A percentile compares a stretch with the other conserved stretches of the same genome.
phyloP scores from a whole-genome alignment of 2,329 filamentous ascomycete species.

The Sarocladium strictum region DNA sequence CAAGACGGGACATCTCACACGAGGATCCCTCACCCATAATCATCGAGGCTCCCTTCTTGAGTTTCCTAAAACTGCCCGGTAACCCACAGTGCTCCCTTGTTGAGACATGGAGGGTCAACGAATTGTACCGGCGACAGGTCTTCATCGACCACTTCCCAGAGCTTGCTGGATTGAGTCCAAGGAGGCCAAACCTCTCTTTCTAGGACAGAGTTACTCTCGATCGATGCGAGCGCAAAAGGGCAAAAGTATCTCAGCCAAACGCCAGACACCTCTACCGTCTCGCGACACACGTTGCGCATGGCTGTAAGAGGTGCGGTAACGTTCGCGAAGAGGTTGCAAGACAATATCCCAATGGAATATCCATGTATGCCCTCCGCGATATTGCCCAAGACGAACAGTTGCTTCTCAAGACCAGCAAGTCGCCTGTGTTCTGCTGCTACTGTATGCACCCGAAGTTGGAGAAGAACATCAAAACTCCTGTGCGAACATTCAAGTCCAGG shows the following conservation, averaged over 20 bases:
- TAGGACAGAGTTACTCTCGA: neutral
- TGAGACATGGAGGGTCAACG: neutral
- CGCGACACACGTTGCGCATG: constrained; percentile 26
- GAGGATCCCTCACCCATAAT: neutral
- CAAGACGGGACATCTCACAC: neutral
- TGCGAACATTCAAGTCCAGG: neutral
- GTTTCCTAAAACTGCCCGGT: too few species aligned
- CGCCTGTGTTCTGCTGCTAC: neutral
- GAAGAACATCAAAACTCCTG: neutral
- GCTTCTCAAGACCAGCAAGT: constrained; percentile 27
- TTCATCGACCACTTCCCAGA: neutral
- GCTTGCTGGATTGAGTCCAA: neutral
- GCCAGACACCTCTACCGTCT: constrained; percentile 15
- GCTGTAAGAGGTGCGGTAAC: constrained; percentile 24
- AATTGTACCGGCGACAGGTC: neutral
- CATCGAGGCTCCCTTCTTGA: neutral
- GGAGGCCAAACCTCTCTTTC: neutral
- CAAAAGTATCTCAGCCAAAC: neutral
- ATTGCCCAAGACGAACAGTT: constrained; percentile 26
- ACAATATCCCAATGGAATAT: constrained; percentile 13
- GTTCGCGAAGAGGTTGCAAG: constrained; percentile 14
- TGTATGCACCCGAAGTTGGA: neutral
- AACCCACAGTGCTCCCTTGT: too few species aligned
- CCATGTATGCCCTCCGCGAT: constrained; percentile 11
- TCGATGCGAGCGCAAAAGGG: neutral